Evolutionary conservation across 2,329 filamentous ascomycete species (phyloP), one percentile per base, ranked within the genome.

Genomic region (Chaetomiaceae sp.): DNA sequence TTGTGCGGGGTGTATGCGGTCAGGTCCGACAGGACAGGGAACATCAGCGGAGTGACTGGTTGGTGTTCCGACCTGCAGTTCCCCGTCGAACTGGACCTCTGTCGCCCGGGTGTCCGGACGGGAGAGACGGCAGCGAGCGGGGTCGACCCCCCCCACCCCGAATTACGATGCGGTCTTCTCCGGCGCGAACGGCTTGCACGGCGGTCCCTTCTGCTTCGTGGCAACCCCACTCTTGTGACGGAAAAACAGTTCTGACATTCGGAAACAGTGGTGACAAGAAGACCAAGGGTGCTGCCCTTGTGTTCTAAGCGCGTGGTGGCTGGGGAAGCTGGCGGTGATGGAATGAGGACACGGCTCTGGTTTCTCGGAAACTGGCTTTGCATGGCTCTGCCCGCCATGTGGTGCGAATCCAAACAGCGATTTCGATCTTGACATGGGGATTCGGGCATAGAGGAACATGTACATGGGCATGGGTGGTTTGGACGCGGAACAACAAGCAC

Each of bases 271-370:
- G 93, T 83, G 93, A 98, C 86, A 98, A 98, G 90, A 98, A 98
- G 88, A 98, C 93, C 67, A 98, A 98, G 89, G 93, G 93, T 86
- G 93, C 93, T 66, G 93, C 93, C 75, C 84, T 98, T 69, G 93
- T 98, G 68, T 98, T 98, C 83, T 98, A 95, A 84, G 76, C 79
- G 74, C 69, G 22, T 45, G 29, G 42, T 38, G 37, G 40, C 38
- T 43, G 41, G 52, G 34, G 46, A 51, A 45, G 48, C 49, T 19
- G 55, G 47, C 51, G 50, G 53, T 52, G 50, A 45, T 34, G 51
- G 34, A 49, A 44, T 51, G 46, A 43, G 37, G 51, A 45, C 48
- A 52, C 42, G 48, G 56, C 48, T 53, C 47, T 52, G 52, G 52
- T 52, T 54, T 54, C 51, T 48, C 48, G 49, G 51, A 53, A 56